phyloP scores from a whole-genome alignment of 148 eudicot species.

The Mesembryanthemum crystallinum region DNA sequence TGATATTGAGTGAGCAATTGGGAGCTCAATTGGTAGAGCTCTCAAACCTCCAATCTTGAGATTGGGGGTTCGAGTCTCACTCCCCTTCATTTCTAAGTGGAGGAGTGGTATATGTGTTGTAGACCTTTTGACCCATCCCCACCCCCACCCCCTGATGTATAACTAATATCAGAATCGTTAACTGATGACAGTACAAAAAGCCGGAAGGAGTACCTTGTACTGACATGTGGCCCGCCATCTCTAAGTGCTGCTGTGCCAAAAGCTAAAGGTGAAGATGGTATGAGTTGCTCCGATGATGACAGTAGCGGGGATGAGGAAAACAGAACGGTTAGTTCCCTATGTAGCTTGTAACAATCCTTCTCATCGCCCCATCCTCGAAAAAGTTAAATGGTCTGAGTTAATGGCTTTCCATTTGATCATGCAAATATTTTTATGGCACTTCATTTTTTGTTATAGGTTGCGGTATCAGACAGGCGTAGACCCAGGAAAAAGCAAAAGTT shows the following conservation, averaged over 20 bases:
- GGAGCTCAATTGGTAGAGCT: no score
- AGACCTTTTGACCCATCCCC: no score
- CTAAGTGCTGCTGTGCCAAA: conserved; percentile 55
- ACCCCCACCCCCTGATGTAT: no score
- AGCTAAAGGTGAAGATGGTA: conserved; percentile 65
- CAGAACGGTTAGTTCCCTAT: conserved; percentile 43
- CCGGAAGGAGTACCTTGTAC: conserved; percentile 89
- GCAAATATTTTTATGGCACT: background rate
- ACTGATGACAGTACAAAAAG: conserved; percentile 66
- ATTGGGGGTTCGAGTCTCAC: no score
- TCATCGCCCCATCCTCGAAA: background rate
- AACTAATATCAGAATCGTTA: conserved; percentile 10
- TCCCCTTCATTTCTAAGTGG: no score
- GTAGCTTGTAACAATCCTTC: background rate
- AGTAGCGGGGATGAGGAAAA: conserved; percentile 63
- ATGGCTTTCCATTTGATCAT: background rate
- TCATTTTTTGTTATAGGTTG: conserved; percentile 39
- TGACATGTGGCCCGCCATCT: conserved; percentile 89
- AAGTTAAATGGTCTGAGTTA: no score
- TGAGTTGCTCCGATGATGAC: conserved; percentile 58
- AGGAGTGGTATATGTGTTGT: no score
- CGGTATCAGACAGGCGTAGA: conserved; percentile 70
- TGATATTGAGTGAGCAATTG: no score
- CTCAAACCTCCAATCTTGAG: no score
- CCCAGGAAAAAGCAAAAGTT: conserved; percentile 70